Evolutionary conservation across 345 rosid genomes (phyloP).

Genomic region (Noccaea caerulescens): DNA sequence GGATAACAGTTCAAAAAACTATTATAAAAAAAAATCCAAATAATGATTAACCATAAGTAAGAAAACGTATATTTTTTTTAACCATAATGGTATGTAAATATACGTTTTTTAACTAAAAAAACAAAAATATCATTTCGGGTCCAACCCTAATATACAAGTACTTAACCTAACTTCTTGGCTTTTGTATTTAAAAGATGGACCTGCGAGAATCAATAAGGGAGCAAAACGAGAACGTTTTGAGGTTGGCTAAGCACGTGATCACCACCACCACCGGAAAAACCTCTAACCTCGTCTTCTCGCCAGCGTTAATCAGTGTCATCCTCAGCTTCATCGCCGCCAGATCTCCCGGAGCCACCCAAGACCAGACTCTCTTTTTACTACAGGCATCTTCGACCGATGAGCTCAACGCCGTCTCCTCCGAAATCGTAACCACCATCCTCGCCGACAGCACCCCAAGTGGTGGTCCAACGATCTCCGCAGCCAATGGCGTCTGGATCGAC

Average conservation of each 20-base stretch:
- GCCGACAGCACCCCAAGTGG: constrained; percentile 65
- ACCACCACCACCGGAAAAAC: constrained; percentile 47
- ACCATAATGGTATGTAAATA: no score
- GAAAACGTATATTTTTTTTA: no score
- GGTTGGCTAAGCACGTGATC: constrained; percentile 51
- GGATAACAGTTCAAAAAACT: no score
- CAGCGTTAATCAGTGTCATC: constrained; percentile 63
- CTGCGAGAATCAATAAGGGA: constrained; percentile 35
- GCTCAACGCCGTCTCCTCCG: constrained; percentile 60
- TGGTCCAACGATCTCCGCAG: constrained; percentile 62
- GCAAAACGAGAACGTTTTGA: constrained; percentile 62
- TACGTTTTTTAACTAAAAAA: no score
- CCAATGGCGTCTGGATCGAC: constrained; percentile 70
- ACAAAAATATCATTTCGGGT: no score
- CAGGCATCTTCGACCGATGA: constrained; percentile 56
- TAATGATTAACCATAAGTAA: no score
- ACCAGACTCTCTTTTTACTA: constrained; percentile 71
- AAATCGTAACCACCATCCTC: constrained; percentile 57
- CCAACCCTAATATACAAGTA: no score
- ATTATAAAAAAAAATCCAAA: no score
- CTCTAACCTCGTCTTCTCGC: constrained; percentile 66
- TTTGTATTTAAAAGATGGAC: not conserved
- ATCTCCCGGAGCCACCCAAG: constrained; percentile 48
- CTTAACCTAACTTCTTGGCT: not conserved
- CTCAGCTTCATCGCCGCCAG: constrained; percentile 69